These are phyloP conservation scores for Diaporthe batatas DNA, from an alignment of 2,329 filamentous ascomycete species.

Conservation along the genomic window DNA sequence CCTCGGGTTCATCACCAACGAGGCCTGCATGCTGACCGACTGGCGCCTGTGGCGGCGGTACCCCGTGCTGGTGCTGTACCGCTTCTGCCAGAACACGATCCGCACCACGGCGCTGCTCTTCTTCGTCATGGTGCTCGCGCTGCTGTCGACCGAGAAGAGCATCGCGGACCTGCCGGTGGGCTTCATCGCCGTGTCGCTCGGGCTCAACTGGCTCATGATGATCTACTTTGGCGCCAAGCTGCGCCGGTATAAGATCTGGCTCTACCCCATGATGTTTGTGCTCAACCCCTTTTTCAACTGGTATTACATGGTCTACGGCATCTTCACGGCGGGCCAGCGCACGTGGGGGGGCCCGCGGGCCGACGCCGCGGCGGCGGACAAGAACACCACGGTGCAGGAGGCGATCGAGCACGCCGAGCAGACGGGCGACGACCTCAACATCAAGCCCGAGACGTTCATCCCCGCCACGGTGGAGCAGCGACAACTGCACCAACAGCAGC, in stretches of 20 bases:
- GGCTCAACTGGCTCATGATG: slow-evolving; percentile 96
- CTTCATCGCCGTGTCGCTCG: slow-evolving; percentile 92
- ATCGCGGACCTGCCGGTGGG: slow-evolving; percentile 86
- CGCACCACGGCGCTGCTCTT: slow-evolving; percentile 93
- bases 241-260: slow-evolving; percentile 90
- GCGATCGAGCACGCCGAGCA: slow-evolving; percentile 86
- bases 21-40: slow-evolving; percentile 98
- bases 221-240: slow-evolving; percentile 93
- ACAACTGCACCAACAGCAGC: slow-evolving; percentile 40
- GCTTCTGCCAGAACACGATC: slow-evolving; percentile 97
- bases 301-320: slow-evolving; percentile 97
- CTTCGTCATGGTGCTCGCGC: slow-evolving; percentile 90
- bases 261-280: slow-evolving; percentile 96
- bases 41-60: slow-evolving; percentile 92
- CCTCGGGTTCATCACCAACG: slow-evolving; percentile 96
- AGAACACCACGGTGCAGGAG: slow-evolving; percentile 80
- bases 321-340: slow-evolving; percentile 92
- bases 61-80: slow-evolving; percentile 85
- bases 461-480: slow-evolving; percentile 66
- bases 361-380: slow-evolving; percentile 85
- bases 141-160: slow-evolving; percentile 86
- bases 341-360: slow-evolving; percentile 96
- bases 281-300: slow-evolving; percentile 98
- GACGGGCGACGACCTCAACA: slow-evolving; percentile 87
- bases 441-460: slow-evolving; percentile 88